These are phyloP conservation scores for Dothidotthia symphoricarpi DNA, from an alignment of 2,329 filamentous ascomycete species.

Conservation along the genomic window DNA sequence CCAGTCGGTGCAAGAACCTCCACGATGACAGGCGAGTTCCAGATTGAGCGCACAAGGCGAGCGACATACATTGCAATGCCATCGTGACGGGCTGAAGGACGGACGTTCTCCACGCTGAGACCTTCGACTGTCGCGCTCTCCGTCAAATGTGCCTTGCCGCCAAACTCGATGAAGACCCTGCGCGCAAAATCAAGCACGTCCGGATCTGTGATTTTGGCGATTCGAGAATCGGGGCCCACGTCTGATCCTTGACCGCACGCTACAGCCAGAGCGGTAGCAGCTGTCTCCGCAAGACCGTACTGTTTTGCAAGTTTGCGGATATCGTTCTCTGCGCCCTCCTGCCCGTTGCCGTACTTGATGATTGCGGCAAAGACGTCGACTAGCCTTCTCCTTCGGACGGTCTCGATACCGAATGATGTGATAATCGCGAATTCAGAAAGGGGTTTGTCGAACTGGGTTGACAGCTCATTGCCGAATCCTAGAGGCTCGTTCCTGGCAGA, in stretches of 20 bases:
- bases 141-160: conserved; percentile 79
- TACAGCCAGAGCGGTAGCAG: conserved; percentile 87
- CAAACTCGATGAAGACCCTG: conserved; percentile 86
- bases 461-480: conserved; percentile 92
- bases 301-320: conserved; percentile 78
- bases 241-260: conserved; percentile 92
- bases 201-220: conserved; percentile 73
- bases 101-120: conserved; percentile 74
- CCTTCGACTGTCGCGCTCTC: conserved; percentile 67
- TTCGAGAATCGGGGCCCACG: conserved; percentile 66
- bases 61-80: conserved; percentile 85
- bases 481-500: conserved; percentile 58
- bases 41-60: conserved; percentile 82
- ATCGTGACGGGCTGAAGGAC: conserved; percentile 83
- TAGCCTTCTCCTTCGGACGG: conserved; percentile 77
- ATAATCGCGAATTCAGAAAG: conserved; percentile 84
- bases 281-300: conserved; percentile 85
- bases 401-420: conserved; percentile 85
- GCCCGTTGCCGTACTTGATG: conserved; percentile 68
- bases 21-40: conserved; percentile 74
- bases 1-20: conserved; percentile 57
- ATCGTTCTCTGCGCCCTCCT: conserved; percentile 78
- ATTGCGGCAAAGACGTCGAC: conserved; percentile 90
- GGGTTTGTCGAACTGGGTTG: conserved; percentile 87
- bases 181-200: conserved; percentile 82